Base-by-base conservation (phyloP, 2,329 filamentous ascomycete genomes). In the Esteya vermicola region DNA sequence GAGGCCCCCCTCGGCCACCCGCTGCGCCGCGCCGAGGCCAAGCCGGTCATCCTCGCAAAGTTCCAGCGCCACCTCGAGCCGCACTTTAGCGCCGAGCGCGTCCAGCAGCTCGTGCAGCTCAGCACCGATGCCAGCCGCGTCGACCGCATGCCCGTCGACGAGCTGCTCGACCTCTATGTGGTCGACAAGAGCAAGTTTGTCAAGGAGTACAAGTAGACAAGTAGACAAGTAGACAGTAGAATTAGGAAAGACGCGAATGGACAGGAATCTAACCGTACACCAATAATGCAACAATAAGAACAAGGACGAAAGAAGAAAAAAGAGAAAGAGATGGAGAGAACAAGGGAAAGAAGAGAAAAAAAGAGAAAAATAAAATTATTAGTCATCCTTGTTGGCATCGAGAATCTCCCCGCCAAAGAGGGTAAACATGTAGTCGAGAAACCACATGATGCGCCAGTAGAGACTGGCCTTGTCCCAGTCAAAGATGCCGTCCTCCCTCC, bases 1-100 rank as follows among this genome's bases (percentile, higher is more conserved):
- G 88, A 95, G 69, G 89, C 91, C 43, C 91, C 91, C 42, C 76
- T 98, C 31, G 91, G 91, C 52, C 91, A 98, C 70, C 81, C 81
- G 49, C 70, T 91, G 56, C 73, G 91, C 49, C 73, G 91, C 50
- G 88, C 95, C 53, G 91, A 98, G 73, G 91, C 91, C 52, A 96
- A 96, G 75, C 91, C 91, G 43, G 84, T 93, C 63, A 95, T 98
- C 52, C 66, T 96, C 52, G 78, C 77, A 61, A 98, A 98, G 72
- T 98, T 85, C 70, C 81, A 88, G 78, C 79, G 84, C 58, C 91
- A 98, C 64, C 67, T 96, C 38, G 74, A 72, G 52, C 83, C 82
- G 40, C 89, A 95, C 67, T 93, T 82, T 62, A 67, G 75, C 45
- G 71, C 83, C 57, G 68, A 71, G 36, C 78, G 79, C 56, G 85